A percentile compares a stretch with the other conserved stretches of the same genome.
These are phyloP conservation scores for Verticillium zaregamsianum DNA, from an alignment of 2,329 filamentous ascomycete genomes.

Conservation along the genomic window DNA sequence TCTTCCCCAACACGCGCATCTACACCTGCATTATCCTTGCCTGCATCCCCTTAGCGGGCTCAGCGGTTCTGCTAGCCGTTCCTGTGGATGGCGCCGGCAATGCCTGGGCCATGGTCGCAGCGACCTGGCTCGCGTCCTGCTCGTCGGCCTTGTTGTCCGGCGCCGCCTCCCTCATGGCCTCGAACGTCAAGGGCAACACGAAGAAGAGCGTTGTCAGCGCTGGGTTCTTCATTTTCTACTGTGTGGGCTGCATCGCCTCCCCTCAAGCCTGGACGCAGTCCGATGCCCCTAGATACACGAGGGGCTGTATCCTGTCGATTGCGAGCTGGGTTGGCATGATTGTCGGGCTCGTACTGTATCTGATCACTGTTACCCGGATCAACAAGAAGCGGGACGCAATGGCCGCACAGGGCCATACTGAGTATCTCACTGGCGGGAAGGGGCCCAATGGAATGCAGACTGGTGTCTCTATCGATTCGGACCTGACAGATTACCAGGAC, in stretches of 20 bases:
- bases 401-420: neutral
- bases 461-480: conserved; percentile 12
- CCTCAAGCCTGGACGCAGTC: conserved; percentile 17
- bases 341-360: conserved; percentile 2
- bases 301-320: conserved; percentile 16
- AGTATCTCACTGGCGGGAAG: conserved; percentile 3
- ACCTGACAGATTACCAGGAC: conserved; percentile 18
- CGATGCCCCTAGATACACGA: conserved; percentile 17
- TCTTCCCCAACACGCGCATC: conserved; percentile 13
- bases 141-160: conserved; percentile 13
- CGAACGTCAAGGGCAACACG: conserved; percentile 63
- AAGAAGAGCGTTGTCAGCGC: conserved; percentile 57
- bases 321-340: conserved; percentile 13
- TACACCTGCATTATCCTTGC: conserved; percentile 17
- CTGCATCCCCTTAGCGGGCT: conserved; percentile 7
- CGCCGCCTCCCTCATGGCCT: conserved; percentile 42
- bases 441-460: neutral
- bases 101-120: conserved; percentile 19
- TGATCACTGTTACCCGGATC: neutral
- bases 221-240: conserved; percentile 21
- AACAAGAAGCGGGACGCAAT: conserved; percentile 2
- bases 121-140: conserved; percentile 19
- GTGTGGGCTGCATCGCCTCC: conserved; percentile 18
- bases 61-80: conserved; percentile 12
- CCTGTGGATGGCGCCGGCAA: conserved; percentile 5